Evolutionary conservation across 2,329 filamentous ascomycete species (phyloP).

Genomic region (Ophiobolus disseminans): DNA sequence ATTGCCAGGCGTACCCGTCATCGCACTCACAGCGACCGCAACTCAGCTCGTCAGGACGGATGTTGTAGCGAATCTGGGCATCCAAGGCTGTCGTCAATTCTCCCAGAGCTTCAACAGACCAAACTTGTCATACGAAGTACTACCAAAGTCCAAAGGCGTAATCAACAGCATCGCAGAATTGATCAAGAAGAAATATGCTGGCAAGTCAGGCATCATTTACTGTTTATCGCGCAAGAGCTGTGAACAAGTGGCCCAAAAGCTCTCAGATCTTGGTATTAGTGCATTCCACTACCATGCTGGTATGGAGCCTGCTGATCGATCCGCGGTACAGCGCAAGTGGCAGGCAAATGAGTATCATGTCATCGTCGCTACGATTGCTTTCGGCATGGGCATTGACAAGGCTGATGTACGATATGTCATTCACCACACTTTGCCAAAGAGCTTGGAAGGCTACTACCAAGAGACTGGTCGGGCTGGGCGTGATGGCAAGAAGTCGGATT

Average conservation of each 20-base stretch:
- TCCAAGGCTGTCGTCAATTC: conserved; percentile 78
- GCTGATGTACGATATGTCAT: conserved; percentile 95
- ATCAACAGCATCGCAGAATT: conserved; percentile 65
- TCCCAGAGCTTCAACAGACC: conserved; percentile 96
- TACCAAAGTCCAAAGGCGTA: conserved; percentile 69
- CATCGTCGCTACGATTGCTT: conserved; percentile 97
- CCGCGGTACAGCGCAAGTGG: conserved; percentile 78
- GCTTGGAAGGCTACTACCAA: conserved; percentile 96
- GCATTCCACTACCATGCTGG: conserved; percentile 88
- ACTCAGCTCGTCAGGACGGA: conserved; percentile 92
- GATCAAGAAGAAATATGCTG: conserved; percentile 73
- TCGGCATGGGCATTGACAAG: conserved; percentile 99
- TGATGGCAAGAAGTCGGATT: conserved; percentile 85
- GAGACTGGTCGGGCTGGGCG: conserved; percentile 94
- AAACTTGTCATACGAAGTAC: conserved; percentile 89
- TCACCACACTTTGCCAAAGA: conserved; percentile 91
- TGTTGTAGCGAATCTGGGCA: conserved; percentile 88
- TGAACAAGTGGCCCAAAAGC: conserved; percentile 76
- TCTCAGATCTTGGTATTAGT: conserved; percentile 70
- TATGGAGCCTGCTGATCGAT: conserved; percentile 72
- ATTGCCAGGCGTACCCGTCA: conserved; percentile 83
- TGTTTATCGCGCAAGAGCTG: conserved; percentile 85
- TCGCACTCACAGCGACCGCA: conserved; percentile 94
- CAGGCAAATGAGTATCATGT: conserved; percentile 81
- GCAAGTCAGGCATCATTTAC: conserved; percentile 89